phyloP scores from a whole-genome alignment of 2,329 filamentous ascomycete species.

The Sarocladium kiliense region DNA sequence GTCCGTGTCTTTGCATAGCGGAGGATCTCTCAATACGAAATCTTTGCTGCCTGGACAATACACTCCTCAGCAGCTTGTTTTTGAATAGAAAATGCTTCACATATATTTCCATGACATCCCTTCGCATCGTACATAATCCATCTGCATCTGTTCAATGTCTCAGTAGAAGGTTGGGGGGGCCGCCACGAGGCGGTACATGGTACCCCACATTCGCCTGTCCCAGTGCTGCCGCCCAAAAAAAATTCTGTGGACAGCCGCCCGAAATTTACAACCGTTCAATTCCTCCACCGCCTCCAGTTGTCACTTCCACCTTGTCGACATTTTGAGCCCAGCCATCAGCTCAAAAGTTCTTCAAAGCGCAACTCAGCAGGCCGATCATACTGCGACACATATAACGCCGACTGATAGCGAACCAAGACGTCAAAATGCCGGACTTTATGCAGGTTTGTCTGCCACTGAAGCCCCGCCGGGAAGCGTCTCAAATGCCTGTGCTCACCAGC shows the following conservation, averaged over 20 bases:
- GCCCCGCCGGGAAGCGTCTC: background rate
- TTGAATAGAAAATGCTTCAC: too few species aligned
- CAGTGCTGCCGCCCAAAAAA: conserved; percentile 8
- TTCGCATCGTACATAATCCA: background rate
- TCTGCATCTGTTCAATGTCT: too few species aligned
- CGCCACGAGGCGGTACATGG: background rate
- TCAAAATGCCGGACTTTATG: conserved; percentile 9
- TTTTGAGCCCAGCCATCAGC: background rate
- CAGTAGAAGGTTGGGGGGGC: background rate
- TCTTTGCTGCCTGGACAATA: background rate
- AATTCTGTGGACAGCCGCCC: conserved; percentile 5
- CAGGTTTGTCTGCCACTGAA: conserved; percentile 2
- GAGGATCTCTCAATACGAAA: background rate
- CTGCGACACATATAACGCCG: background rate
- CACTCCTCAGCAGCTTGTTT: background rate
- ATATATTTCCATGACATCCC: background rate
- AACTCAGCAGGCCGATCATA: background rate
- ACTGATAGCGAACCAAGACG: background rate
- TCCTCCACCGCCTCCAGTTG: conserved; percentile 6
- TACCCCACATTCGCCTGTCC: conserved; percentile 8
- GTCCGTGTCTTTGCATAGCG: conserved; percentile 2
- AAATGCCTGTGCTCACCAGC: conserved; percentile 8
- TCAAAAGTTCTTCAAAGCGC: background rate
- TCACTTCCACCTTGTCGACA: background rate
- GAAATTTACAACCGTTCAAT: conserved; percentile 7